Conservation (phyloP, 2,329 filamentous ascomycete genomes). For the Pyrenochaeta sp. region DNA sequence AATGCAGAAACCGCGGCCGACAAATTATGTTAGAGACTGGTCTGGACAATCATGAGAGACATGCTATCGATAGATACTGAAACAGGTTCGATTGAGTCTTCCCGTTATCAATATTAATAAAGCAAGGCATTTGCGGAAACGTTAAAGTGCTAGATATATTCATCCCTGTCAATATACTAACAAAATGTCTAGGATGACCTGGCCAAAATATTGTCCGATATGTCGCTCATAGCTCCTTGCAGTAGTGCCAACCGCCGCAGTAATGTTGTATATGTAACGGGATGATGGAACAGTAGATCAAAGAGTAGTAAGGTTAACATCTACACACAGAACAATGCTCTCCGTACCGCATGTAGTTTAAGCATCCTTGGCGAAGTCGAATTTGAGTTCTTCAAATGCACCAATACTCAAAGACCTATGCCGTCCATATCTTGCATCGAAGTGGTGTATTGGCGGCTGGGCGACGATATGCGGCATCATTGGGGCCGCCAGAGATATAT, state of each 20-base stretch:
- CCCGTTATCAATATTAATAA: background rate
- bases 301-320: background rate
- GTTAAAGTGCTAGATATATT: constrained; percentile 5
- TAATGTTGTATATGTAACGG: background rate
- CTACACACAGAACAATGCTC: too few relatives aligned
- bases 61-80: background rate
- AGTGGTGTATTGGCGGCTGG: too few relatives aligned
- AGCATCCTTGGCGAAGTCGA: too few relatives aligned
- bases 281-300: background rate
- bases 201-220: background rate
- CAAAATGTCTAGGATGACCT: background rate
- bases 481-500: too few relatives aligned
- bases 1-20: background rate
- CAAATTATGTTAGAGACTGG: background rate
- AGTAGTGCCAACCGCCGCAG: constrained; percentile 18
- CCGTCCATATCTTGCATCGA: too few relatives aligned
- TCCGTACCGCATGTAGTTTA: too few relatives aligned
- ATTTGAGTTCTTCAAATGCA: too few relatives aligned
- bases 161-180: constrained; percentile 3
- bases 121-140: background rate
- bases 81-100: background rate
- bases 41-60: background rate
- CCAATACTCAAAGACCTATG: too few relatives aligned
- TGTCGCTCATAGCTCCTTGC: constrained; percentile 9
- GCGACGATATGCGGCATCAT: too few relatives aligned